Base-by-base conservation (phyloP, 2,329 filamentous ascomycete genomes). In the Fusarium ramigenum region DNA sequence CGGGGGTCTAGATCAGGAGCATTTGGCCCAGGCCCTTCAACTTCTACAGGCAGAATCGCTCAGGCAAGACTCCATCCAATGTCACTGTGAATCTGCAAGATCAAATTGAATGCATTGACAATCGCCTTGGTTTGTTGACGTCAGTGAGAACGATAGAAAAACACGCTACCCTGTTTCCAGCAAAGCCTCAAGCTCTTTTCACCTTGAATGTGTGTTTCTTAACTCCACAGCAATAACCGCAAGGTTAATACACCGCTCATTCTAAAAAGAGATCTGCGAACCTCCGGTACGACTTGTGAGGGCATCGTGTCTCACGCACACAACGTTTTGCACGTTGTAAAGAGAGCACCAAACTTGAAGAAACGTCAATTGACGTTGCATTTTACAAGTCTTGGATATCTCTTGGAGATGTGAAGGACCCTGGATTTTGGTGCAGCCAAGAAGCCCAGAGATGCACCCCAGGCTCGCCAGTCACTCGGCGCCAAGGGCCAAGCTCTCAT, bases 401-500 rank as follows among this genome's bases (percentile, higher is more conserved):
- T 77, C 74, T 77, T 78, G 73, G 72, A 70, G 57, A 77, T 77
- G 74, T 73, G 60, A 53, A 49, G 58, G 43, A 62, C 59, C 71
- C 71, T 59, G 30, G 54, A 50, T 60, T 68, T 60, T 63, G 49
- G 66, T 60, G 63, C 60, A 70, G 75, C 75, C 75, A 77, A 78
- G 75, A 63, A 39, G 74, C 74, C 75, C 37, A 76, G 68, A 75
- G 62, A 76, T 75, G 72, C 69, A 70, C 70, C 67, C 63, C 67
- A 63, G 63, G 70, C 49, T 66, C 46, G 64, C 37, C 60, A 46
- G 23, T 30, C 25, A 61, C 59, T 75, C 56, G 73, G 73, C 71
- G 76, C 74, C 75, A 77, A 78, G 75, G 64, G 58, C 74, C 74
- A 77, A 77, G 74, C 34, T 36, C 64, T 67, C 40, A 60, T 40